Conservation (phyloP, 2,329 filamentous ascomycete genomes). For the Remersonia thermophila region DNA sequence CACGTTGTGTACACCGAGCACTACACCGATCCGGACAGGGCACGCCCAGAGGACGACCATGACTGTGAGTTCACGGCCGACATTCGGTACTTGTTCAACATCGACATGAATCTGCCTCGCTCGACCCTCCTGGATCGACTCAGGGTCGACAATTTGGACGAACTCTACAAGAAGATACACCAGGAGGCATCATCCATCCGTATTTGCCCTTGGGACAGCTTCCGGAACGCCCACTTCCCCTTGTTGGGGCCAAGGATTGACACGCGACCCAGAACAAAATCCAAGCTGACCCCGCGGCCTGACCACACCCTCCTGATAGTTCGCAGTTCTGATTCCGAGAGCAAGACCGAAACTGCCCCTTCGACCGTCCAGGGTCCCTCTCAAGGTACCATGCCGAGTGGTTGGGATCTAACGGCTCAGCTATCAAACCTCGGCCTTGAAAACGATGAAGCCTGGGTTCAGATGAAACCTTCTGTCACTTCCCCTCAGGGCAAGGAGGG, state of each 20-base stretch:
- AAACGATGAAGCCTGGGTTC: too few relatives aligned
- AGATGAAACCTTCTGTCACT: too few relatives aligned
- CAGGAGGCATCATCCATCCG: slow-evolving; percentile 17
- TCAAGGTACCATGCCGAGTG: too few relatives aligned
- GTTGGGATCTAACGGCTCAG: too few relatives aligned
- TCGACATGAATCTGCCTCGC: slow-evolving; percentile 18
- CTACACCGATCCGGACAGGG: slow-evolving; percentile 5
- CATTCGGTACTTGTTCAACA: slow-evolving; percentile 18
- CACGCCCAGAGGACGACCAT: neutral
- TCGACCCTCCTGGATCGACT: slow-evolving; percentile 21
- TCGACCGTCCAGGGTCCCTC: neutral
- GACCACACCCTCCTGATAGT: slow-evolving; percentile 4
- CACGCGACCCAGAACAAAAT: neutral
- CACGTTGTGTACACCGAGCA: slow-evolving; percentile 19
- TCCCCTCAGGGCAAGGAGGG: too few relatives aligned
- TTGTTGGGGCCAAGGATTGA: slow-evolving; percentile 9
- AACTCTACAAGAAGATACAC: slow-evolving; percentile 14
- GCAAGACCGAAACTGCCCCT: too few relatives aligned
- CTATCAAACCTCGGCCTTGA: too few relatives aligned
- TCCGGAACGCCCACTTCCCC: slow-evolving; percentile 2
- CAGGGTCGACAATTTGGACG: slow-evolving; percentile 6
- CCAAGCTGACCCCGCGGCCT: slow-evolving; percentile 3
- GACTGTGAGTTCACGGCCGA: slow-evolving; percentile 14
- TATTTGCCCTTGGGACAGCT: slow-evolving; percentile 15
- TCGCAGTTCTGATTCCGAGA: too few relatives aligned